Evolutionary conservation across 2,329 filamentous ascomycete species (phyloP), one percentile per base, ranked within the genome.

Genomic region (Beauveria sp.): DNA sequence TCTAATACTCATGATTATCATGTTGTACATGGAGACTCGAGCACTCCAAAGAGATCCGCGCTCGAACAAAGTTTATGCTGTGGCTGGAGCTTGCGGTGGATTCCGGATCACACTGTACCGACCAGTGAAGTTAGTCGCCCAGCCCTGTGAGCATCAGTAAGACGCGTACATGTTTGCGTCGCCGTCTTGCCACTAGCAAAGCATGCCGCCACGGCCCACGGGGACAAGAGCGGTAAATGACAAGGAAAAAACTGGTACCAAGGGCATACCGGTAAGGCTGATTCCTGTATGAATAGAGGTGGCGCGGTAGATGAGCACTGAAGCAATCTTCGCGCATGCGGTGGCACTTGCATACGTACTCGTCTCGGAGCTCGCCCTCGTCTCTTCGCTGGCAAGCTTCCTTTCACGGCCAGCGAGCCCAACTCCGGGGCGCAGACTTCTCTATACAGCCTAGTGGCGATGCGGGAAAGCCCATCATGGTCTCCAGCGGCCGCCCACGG

Each of bases 161-260:
- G 55, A 57, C 55, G 55, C 55, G 44, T 57, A 57, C 44, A 48
- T 47, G 3, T 30, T 48, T 57, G 55, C 55, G 55, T 48, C 40
- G 30, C 26, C 30, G 24, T 18, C n/a, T 48, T 57, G 55, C 55
- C 55, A 57, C 55, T 48, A 48, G 41, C 28, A 48, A 57, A 37
- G 14, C 28, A 26, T 24, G 30, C 30, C 28, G 41, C 54, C 41
- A 47, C 26, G n/a, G 18, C 22, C 54, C 41, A 47, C 26, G n/a
- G 18, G 37, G 43, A 28, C 8, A 18, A 7, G 20, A 14, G 43
- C 8, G 44, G 24, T 24, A 47, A 10, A 20, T 24, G 14, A 50
- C 14, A n/a, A 10, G 24, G 24, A 9, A 24, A 34, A 34, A 28
- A 48, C 5, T 26, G 20, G 24, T 8, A 28, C 22, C 46, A 28